Conservation (phyloP, 331 rosid species). For the Erythrophleum ivorense region DNA sequence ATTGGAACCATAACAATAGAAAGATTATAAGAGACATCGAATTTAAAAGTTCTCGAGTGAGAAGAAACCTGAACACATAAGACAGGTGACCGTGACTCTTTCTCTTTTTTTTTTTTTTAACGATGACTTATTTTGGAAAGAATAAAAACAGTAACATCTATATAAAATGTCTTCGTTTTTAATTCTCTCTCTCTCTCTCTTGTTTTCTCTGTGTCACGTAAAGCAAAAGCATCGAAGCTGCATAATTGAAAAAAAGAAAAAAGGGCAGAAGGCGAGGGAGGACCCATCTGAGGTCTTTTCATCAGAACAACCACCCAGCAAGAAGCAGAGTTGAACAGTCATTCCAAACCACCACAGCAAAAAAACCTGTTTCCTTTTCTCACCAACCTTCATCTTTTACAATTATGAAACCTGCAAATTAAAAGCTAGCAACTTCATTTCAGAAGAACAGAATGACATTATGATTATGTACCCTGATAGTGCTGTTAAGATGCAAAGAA, state of each 20-base stretch:
- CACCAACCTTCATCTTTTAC: neutral
- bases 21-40: constrained; percentile 20
- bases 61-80: constrained; percentile 33
- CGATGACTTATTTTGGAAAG: constrained; percentile 40
- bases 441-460: neutral
- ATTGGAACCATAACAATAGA: constrained; percentile 12
- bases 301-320: neutral
- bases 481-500: neutral
- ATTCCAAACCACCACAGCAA: neutral
- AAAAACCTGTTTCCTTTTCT: neutral
- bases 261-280: no score
- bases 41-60: constrained; percentile 43
- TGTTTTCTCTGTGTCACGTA: neutral
- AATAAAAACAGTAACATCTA: constrained; percentile 31
- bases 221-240: neutral
- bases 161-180: constrained; percentile 29
- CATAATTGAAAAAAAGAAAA: no score
- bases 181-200: constrained; percentile 1
- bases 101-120: neutral
- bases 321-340: neutral
- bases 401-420: neutral
- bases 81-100: constrained; percentile 50
- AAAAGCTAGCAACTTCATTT: constrained; percentile 2
- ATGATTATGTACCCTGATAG: neutral
- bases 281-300: neutral